Base-by-base conservation (phyloP, 306 rosid species). In the Glycyrrhiza uralensis region DNA sequence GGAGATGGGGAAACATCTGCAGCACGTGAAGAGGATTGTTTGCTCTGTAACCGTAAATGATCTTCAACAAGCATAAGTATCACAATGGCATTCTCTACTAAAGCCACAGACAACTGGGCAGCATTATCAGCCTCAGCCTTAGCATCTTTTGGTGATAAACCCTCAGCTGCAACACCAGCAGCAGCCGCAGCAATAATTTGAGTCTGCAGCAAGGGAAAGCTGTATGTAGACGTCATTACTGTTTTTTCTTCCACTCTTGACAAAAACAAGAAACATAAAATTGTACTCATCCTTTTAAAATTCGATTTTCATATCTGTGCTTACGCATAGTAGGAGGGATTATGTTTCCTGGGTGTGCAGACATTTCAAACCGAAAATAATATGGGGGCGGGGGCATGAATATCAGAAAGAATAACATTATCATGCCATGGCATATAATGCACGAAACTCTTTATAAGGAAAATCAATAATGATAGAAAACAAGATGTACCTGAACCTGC, bases 21-120 rank as follows among this genome's bases (percentile, higher is more conserved):
- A 79, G 83, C 69, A 69, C 45, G 81, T 30, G 89, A 84, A 81
- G 92, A 82, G 42, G 86, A 89, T 52, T 82, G 83, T 78, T 88
- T 94, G 81, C 96, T 81, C 66, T 91, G 99, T 72, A 87, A 69
- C 56, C 99, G 93, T 77, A 94, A 84, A 87, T 94, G 99, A 84
- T 94, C 99, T 96, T 94, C 99, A 61, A 89, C 99, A 68, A 94
- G 99, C 99, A 94, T 94, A 75, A 94, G 87, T 79, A 88, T 91
- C 77, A 94, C 99, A 73, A 94, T 94, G 45, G 99, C 95, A 85
- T 94, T 94, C 87, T 94, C 99, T 45, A 94, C 99, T 64, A 94
- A 83, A 66, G 99, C 97, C 71, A 94, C 99, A 36, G 99, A 94
- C 77, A 91, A 93, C 69, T 94, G 99, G 29, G 99, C 97, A 74